These are phyloP conservation scores for Sicyos edulis DNA, from an alignment of 306 rosid species.

Conservation along the genomic window DNA sequence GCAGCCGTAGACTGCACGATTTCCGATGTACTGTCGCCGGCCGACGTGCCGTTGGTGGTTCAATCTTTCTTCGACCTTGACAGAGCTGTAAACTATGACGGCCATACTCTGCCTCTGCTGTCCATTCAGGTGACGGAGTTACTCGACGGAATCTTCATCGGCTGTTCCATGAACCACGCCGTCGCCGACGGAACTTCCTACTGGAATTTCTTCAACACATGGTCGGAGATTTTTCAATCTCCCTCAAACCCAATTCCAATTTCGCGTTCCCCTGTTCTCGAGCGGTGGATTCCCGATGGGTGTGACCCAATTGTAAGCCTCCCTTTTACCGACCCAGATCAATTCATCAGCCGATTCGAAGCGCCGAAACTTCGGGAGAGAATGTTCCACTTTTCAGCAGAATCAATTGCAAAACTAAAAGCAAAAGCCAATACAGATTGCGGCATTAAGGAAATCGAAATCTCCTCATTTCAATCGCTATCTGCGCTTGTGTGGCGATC, in stretches of 20 bases:
- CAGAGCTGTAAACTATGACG: slow-evolving; percentile 48
- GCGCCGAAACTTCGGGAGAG: slow-evolving; percentile 41
- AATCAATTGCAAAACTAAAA: slow-evolving; percentile 49
- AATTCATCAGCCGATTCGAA: slow-evolving; percentile 39
- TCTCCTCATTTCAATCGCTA: slow-evolving; percentile 54
- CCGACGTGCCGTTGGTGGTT: slow-evolving; percentile 39
- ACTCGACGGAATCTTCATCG: too few relatives aligned
- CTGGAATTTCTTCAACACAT: too few relatives aligned
- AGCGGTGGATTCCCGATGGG: slow-evolving; percentile 51
- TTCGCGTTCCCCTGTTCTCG: slow-evolving; percentile 31
- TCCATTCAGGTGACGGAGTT: too few relatives aligned
- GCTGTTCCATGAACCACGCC: too few relatives aligned
- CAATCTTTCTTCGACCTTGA: slow-evolving; percentile 36
- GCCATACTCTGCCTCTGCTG: slow-evolving; percentile 44
- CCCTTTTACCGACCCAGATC: slow-evolving; percentile 38
- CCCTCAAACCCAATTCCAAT: slow-evolving; percentile 7
- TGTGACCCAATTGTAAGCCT: slow-evolving; percentile 31
- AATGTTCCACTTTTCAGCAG: slow-evolving; percentile 48
- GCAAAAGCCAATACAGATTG: slow-evolving; percentile 43
- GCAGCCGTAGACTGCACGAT: slow-evolving; percentile 37
- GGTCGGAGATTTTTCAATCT: slow-evolving; percentile 25
- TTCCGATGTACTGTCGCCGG: slow-evolving; percentile 42
- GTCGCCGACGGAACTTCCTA: too few relatives aligned
- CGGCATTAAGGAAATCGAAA: slow-evolving; percentile 27
- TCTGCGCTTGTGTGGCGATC: slow-evolving; percentile 52